Percentiles rank a stretch among this genome's conserved stretches.
These are phyloP conservation scores for Boletellus emodensis DNA, from an alignment of 768 basidiomycete genomes.

Conservation along the genomic window DNA sequence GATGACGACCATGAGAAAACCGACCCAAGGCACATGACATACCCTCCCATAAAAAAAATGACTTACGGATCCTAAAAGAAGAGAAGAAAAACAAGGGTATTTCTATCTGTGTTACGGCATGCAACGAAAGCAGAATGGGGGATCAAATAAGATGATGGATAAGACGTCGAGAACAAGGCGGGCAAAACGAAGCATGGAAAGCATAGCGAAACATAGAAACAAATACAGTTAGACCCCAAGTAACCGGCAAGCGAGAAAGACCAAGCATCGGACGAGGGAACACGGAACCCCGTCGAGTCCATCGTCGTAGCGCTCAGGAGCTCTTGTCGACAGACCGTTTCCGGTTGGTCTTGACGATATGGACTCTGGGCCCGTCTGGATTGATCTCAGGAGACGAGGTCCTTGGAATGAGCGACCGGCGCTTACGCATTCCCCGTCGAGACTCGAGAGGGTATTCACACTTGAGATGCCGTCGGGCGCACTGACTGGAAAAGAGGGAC, in stretches of 20 bases:
- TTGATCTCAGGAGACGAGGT: conserved; percentile 28
- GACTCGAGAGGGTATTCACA: conserved; percentile 73
- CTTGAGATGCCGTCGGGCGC: conserved; percentile 60
- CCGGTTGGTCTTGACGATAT: conserved; percentile 19
- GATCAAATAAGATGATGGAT: conserved; percentile 31
- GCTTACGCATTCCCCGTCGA: conserved; percentile 59
- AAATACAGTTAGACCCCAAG: not conserved
- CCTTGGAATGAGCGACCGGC: conserved; percentile 34
- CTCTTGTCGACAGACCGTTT: conserved; percentile 29
- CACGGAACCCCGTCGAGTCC: no score
- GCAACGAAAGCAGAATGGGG: conserved; percentile 7
- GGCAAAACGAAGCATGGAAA: conserved; percentile 19
- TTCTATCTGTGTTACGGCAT: conserved; percentile 30
- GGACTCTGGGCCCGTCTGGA: conserved; percentile 22
- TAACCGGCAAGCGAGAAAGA: no score
- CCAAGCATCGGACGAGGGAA: no score
- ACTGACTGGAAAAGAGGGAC: conserved; percentile 50
- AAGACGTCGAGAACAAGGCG: conserved; percentile 18
- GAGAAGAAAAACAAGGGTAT: not conserved
- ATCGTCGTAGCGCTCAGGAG: conserved; percentile 6
- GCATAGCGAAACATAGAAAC: conserved; percentile 22
- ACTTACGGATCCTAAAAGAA: not conserved
- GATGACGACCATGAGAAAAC: conserved; percentile 15
- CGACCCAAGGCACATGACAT: conserved; percentile 12
- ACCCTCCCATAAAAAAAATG: not conserved